These are phyloP conservation scores for Hypoxylon rickii DNA, from an alignment of 495 filamentous ascomycete species.

Conservation along the genomic window DNA sequence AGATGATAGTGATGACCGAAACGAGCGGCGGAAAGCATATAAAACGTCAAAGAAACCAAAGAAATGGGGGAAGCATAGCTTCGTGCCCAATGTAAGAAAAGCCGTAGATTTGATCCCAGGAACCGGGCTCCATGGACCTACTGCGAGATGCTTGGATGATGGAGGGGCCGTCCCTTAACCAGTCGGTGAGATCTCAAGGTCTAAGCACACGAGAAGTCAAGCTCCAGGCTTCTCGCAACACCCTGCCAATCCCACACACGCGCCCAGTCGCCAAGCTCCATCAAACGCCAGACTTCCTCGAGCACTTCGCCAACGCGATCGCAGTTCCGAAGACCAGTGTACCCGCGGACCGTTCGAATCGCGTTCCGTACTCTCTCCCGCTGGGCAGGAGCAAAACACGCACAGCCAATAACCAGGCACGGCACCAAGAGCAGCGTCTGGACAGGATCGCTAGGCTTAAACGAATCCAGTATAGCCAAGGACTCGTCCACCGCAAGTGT, in stretches of 20 bases:
- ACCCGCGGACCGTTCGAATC: conserved; percentile 71
- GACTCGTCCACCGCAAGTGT: conserved; percentile 78
- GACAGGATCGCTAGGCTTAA: conserved; percentile 58
- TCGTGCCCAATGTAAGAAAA: too few relatives aligned
- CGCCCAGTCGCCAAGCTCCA: conserved; percentile 74
- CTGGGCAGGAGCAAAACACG: conserved; percentile 71
- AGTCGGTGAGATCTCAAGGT: background rate
- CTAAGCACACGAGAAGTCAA: conserved; percentile 72
- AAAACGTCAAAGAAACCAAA: conserved; percentile 9
- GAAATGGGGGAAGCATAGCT: background rate
- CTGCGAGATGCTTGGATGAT: background rate
- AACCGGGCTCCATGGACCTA: too few relatives aligned
- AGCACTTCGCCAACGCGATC: conserved; percentile 75
- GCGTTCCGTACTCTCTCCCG: conserved; percentile 71
- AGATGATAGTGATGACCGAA: conserved; percentile 20
- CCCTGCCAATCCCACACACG: conserved; percentile 90
- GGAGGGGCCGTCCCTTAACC: background rate
- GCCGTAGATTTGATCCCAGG: too few relatives aligned
- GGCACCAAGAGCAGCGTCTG: conserved; percentile 89
- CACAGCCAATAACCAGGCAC: conserved; percentile 85
- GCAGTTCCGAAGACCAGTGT: conserved; percentile 81
- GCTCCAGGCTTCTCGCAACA: conserved; percentile 73
- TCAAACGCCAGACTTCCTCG: conserved; percentile 79
- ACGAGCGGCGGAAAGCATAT: conserved; percentile 17
- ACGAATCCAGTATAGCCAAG: conserved; percentile 64